phyloP scores from a whole-genome alignment of 371 early-diverging fungal species.

The Actinomortierella wolfii region DNA sequence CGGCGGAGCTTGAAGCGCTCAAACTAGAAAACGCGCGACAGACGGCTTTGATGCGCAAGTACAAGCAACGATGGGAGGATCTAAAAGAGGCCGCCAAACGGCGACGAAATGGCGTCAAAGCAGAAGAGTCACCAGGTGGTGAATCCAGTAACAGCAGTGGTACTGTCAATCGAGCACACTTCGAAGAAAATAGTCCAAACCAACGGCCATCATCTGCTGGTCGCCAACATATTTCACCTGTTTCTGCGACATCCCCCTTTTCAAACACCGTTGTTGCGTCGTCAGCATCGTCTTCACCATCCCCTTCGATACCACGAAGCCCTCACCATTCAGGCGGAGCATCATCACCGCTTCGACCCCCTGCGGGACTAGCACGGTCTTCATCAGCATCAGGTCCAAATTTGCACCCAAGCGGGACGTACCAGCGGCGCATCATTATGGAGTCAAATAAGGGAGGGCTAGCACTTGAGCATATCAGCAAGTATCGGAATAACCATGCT shows the following conservation, averaged over 20 bases:
- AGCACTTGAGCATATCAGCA: conserved; percentile 9
- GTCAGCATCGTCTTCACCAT: too few relatives aligned
- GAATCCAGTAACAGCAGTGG: background rate
- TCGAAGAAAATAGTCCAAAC: too few relatives aligned
- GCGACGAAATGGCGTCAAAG: conserved; percentile 37
- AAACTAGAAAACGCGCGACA: conserved; percentile 58
- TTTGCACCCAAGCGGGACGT: conserved; percentile 14
- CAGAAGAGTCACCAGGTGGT: background rate
- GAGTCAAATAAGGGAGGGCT: conserved; percentile 15
- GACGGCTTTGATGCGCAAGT: conserved; percentile 67
- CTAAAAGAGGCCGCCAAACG: conserved; percentile 87
- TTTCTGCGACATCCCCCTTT: too few relatives aligned
- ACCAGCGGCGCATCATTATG: conserved; percentile 31
- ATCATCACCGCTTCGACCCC: too few relatives aligned
- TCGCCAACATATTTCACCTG: too few relatives aligned
- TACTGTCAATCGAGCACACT: background rate
- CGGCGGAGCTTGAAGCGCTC: conserved; percentile 57
- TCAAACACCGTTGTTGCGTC: too few relatives aligned
- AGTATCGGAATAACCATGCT: too few relatives aligned
- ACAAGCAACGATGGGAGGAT: conserved; percentile 87
- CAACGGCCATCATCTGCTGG: too few relatives aligned
- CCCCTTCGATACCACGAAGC: too few relatives aligned
- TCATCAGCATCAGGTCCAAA: conserved; percentile 25
- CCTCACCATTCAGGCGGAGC: too few relatives aligned
- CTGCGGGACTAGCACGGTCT: conserved; percentile 9